Evolutionary conservation across 2,329 filamentous ascomycete genomes (phyloP).

Genomic region (Paracoccidioides lutzii): DNA sequence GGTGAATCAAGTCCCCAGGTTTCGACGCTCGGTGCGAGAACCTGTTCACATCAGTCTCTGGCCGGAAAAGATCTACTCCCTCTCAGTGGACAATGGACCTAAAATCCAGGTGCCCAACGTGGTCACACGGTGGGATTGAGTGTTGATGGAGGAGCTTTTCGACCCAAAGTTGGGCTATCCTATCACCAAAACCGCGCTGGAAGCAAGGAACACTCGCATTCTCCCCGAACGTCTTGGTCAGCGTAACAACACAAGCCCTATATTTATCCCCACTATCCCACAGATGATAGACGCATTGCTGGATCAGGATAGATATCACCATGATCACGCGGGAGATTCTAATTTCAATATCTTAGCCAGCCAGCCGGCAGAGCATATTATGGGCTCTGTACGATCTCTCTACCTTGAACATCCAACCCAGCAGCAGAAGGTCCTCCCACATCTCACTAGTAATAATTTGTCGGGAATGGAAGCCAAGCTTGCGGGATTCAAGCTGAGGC

Average conservation of each 20-base stretch:
- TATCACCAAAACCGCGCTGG: neutral
- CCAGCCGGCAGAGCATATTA: neutral
- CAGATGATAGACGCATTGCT: conserved; percentile 1
- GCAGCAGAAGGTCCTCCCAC: neutral
- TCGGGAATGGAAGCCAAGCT: conserved; percentile 1
- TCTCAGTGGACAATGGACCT: neutral
- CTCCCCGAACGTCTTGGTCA: neutral
- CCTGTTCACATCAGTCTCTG: conserved; percentile 1
- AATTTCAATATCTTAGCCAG: neutral
- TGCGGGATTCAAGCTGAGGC: neutral
- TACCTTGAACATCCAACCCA: neutral
- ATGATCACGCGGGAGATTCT: neutral
- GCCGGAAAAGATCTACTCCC: conserved; percentile 3
- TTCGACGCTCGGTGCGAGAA: neutral
- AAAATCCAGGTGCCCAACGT: conserved; percentile 1
- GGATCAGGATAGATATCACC: neutral
- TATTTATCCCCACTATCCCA: conserved; percentile 2
- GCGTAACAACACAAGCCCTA: neutral
- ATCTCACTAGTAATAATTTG: neutral
- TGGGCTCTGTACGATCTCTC: neutral
- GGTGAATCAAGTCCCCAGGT: neutral
- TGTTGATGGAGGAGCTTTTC: neutral
- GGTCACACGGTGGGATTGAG: neutral
- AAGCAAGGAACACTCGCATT: neutral
- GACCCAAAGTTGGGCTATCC: neutral